Conservation (phyloP, 169 alveolate species). For the Pseudocohnilembus persalinus region DNA sequence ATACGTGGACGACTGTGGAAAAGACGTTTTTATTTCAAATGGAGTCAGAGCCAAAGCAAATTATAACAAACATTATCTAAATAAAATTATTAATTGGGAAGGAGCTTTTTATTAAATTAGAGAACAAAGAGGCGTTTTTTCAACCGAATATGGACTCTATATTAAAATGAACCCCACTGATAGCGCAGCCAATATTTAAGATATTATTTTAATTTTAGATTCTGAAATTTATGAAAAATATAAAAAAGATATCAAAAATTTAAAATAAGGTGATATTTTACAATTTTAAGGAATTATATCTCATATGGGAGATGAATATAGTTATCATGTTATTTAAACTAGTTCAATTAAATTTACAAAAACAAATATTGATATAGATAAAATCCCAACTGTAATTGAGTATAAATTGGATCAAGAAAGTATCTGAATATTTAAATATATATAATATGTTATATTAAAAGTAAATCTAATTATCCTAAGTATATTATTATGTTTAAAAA, state of each 20-base stretch:
- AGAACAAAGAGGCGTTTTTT: not conserved
- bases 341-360: not conserved
- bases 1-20: not conserved
- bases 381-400: not conserved
- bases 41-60: not conserved
- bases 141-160: not conserved
- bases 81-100: not conserved
- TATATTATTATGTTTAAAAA: too few relatives aligned
- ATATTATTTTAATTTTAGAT: not conserved
- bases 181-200: not conserved
- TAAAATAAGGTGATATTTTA: not conserved
- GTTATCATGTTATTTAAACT: not conserved
- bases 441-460: too few relatives aligned
- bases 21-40: not conserved
- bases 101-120: not conserved
- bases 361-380: too few relatives aligned
- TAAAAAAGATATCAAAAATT: too few relatives aligned
- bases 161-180: not conserved
- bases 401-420: not conserved
- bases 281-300: not conserved
- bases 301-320: not conserved
- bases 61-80: not conserved
- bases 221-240: too few relatives aligned
- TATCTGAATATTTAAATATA: too few relatives aligned
- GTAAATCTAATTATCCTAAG: too few relatives aligned